Base-by-base conservation (phyloP, 2,329 filamentous ascomycete species). In the Botrytis elliptica region DNA sequence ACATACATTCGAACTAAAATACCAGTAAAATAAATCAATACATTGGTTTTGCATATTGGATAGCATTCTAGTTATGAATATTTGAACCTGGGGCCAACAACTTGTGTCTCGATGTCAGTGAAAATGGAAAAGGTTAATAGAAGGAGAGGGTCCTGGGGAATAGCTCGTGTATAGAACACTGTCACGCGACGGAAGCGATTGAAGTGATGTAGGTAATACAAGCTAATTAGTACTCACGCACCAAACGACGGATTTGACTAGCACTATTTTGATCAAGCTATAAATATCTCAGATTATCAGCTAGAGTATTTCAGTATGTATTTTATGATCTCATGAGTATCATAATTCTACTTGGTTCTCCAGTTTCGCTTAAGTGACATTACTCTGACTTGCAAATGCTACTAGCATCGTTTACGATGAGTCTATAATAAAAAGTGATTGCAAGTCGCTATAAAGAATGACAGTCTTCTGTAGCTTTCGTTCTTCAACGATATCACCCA, bases 101-200 rank as follows among this genome's bases (percentile, higher is more conserved):
- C 8, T 16, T 8, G n/a, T 29, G 52, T 29, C 14, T 18, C n/a
- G 7, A 7, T 3, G 0, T 8, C 5, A 6, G 12, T 18, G n/a
- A 29, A 29, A 29, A 29, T 29, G 8, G 14, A 29, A 18, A 55
- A 29, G 5, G n/a, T 18, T 6, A 3, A 29, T 29, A 29, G 52
- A 55, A 29, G 52, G 6, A 14, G 14, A 29, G 25, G 12, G n/a
- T 29, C 14, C 3, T 29, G 52, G 14, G 3, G n/a, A 55, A 18
- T 55, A 55, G 10, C n/a, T 55, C 52, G 1, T 6, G 12, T n/a
- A 3, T 16, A 55, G 25, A 18, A 55, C 0, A 55, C n/a, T 6
- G 3, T 18, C 3, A 14, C 6, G n/a, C 14, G 14, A 55, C 8
- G 52, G 3, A 8, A 29, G 14, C 6, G n/a, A 55, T 18, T 16